Evolutionary conservation across 2,329 filamentous ascomycete species (phyloP).

Genomic region (Apiospora marii): DNA sequence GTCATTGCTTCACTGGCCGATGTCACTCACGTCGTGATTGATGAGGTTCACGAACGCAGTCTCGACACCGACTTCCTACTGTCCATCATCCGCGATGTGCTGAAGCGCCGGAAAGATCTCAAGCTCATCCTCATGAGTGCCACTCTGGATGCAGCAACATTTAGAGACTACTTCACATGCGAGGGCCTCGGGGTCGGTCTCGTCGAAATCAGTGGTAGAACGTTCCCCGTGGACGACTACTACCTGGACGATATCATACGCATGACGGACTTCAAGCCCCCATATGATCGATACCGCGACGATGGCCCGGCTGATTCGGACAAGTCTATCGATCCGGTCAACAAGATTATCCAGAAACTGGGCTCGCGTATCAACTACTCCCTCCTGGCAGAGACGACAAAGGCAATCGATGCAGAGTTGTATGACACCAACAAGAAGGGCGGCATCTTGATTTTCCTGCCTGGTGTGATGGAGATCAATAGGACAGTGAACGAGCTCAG

Average conservation of each 20-base stretch:
- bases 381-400: slow-evolving; percentile 81
- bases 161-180: slow-evolving; percentile 82
- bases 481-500: slow-evolving; percentile 75
- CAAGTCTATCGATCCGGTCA: slow-evolving; percentile 62
- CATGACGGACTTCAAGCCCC: slow-evolving; percentile 73
- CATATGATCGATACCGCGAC: slow-evolving; percentile 39
- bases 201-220: slow-evolving; percentile 88
- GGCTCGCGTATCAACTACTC: slow-evolving; percentile 92
- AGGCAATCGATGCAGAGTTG: slow-evolving; percentile 81
- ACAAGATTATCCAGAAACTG: slow-evolving; percentile 74
- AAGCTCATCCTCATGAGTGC: slow-evolving; percentile 97
- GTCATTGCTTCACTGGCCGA: slow-evolving; percentile 84
- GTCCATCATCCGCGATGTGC: slow-evolving; percentile 83
- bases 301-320: slow-evolving; percentile 56
- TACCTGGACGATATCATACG: slow-evolving; percentile 89
- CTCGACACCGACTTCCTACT: slow-evolving; percentile 94
- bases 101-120: slow-evolving; percentile 77
- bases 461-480: slow-evolving; percentile 91
- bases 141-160: slow-evolving; percentile 87
- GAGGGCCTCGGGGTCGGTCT: slow-evolving; percentile 74
- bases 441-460: slow-evolving; percentile 94
- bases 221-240: slow-evolving; percentile 87
- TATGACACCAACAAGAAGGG: slow-evolving; percentile 71
- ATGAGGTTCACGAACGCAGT: slow-evolving; percentile 96
- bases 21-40: slow-evolving; percentile 93